phyloP scores from a whole-genome alignment of 2,329 filamentous ascomycete species.

The Verticillium tricorpus region DNA sequence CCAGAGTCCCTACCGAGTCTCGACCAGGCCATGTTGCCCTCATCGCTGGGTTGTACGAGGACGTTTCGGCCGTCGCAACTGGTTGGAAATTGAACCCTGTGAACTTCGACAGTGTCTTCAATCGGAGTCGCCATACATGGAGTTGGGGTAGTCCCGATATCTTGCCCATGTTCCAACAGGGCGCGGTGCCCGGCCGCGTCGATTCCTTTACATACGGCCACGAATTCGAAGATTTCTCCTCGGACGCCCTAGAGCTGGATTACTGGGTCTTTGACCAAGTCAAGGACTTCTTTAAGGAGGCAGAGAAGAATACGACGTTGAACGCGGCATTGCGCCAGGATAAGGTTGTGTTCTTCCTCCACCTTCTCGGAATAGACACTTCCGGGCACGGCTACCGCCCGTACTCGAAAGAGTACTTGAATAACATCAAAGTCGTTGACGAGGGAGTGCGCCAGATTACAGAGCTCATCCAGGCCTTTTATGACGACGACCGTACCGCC shows the following conservation, averaged over 20 bases:
- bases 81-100: conserved; percentile 99
- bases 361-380: conserved; percentile 88
- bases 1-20: conserved; percentile 93
- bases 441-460: conserved; percentile 82
- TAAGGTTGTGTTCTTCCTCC: conserved; percentile 90
- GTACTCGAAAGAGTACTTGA: conserved; percentile 90
- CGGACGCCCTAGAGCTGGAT: conserved; percentile 76
- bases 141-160: conserved; percentile 99
- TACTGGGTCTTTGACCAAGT: conserved; percentile 96
- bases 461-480: conserved; percentile 79
- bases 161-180: conserved; percentile 91
- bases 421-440: conserved; percentile 94
- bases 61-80: conserved; percentile 94
- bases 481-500: conserved; percentile 77
- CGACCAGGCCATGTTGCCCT: conserved; percentile 93
- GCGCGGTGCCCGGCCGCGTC: conserved; percentile 81
- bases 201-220: conserved; percentile 81
- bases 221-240: conserved; percentile 86
- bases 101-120: conserved; percentile 98
- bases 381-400: conserved; percentile 81
- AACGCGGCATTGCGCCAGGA: conserved; percentile 70
- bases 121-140: conserved; percentile 94
- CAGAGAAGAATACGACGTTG: conserved; percentile 72
- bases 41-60: conserved; percentile 94
- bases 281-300: conserved; percentile 77